Percentiles rank a stretch among this genome's conserved stretches.
Conservation (phyloP, 202 grass and related monocot genomes). For the Panicum virgatum region DNA sequence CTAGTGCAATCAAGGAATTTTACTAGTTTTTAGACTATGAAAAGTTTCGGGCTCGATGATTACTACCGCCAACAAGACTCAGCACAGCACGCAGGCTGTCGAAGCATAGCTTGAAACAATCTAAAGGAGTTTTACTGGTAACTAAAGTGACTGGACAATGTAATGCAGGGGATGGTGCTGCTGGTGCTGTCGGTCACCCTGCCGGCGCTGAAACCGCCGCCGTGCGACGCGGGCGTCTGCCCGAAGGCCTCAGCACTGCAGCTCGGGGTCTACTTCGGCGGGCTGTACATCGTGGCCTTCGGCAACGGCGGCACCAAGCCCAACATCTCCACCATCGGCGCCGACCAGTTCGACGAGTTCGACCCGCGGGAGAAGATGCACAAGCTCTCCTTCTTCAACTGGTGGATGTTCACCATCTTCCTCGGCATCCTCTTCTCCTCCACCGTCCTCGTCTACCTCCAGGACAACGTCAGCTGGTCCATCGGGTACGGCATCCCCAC, state of each 20-base stretch:
- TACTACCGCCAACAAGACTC: no score
- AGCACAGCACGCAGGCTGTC: no score
- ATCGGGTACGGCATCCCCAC: constrained; percentile 81
- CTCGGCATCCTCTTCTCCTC: constrained; percentile 76
- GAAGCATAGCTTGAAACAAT: no score
- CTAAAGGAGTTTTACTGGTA: no score
- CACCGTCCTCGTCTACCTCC: constrained; percentile 82
- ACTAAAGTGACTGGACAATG: neutral
- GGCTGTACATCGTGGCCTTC: constrained; percentile 68
- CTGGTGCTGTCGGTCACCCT: constrained; percentile 58
- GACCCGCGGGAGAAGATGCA: constrained; percentile 56
- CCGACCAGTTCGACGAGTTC: constrained; percentile 89
- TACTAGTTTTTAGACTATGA: no score
- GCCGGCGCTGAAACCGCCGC: constrained; percentile 52
- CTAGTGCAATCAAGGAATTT: neutral
- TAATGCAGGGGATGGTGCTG: constrained; percentile 67
- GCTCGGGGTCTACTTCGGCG: constrained; percentile 59
- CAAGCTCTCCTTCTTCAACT: constrained; percentile 96
- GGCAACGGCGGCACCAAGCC: constrained; percentile 80
- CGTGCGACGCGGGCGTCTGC: constrained; percentile 42
- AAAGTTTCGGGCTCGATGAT: no score
- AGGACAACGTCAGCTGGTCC: constrained; percentile 80
- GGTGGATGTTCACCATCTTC: constrained; percentile 93
- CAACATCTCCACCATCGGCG: constrained; percentile 89
- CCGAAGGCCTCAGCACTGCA: constrained; percentile 48